Evolutionary conservation across 2,329 filamentous ascomycete species (phyloP), one percentile per base, ranked within the genome.

Genomic region (Trichoderma aggressivum): DNA sequence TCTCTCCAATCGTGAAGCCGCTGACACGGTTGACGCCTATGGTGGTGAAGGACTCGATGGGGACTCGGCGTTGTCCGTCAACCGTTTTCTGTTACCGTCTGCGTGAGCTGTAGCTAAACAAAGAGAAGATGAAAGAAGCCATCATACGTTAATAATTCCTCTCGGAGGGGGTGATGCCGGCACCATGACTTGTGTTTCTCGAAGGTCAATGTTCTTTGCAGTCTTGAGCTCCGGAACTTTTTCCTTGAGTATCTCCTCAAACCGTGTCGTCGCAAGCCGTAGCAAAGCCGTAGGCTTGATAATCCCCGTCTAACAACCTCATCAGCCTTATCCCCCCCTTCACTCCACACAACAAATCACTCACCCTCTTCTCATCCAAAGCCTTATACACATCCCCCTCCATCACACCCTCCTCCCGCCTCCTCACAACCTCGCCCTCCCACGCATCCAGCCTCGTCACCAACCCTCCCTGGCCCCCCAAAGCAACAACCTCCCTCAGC

Each of bases 21-120:
- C 3, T 28, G 18, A 14, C 10, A 5, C 34, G 11, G 10, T 34
- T 36, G 16, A 73, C 55, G 7, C 53, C 39, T 3, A 73, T 18
- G n/a, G 72, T 70, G 16, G 78, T 69, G 32, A 73, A 74, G 5
- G 75, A 77, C 16, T 79, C 75, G 10, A 80, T 53, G 24, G 75
- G 74, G 16, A 78, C 74, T 26, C 39, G 63, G 26, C 74, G 75
- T 2, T 64, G 65, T 1, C 78, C 77, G 1, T 74, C 72, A n/a
- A 75, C 60, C 10, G 77, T 79, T 68, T 74, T 50, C 77, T 80
- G 64, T 39, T 24, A 18, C 24, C 6, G 8, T 10, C 6, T 28
- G 18, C 3, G 14, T 60, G 1, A 39, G 18, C 36, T 39, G 14
- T 39, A 14, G 43, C 0, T 39, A 12, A 14, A 2, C 16, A 60